Conservation (phyloP, 768 basidiomycete species). For the Piloderma croceum region DNA sequence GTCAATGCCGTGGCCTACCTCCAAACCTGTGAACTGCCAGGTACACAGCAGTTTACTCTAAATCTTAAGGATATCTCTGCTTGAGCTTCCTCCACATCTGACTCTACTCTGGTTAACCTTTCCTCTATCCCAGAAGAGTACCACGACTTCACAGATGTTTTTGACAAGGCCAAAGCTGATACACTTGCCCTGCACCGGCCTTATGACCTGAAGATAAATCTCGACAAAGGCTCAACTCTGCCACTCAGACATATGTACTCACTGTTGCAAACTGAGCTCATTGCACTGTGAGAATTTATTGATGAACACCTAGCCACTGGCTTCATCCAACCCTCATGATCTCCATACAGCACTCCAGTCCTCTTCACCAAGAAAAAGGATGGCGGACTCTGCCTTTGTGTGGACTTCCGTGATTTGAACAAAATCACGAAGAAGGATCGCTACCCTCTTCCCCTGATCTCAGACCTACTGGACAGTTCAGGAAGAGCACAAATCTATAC, state of each 20-base stretch:
- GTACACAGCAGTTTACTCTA: too few species aligned
- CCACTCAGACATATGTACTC: slow-evolving; percentile 31
- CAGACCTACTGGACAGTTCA: slow-evolving; percentile 26
- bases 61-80: too few species aligned
- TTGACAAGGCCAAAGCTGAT: slow-evolving; percentile 21
- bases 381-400: slow-evolving; percentile 24
- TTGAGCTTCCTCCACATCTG: too few species aligned
- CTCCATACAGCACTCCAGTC: slow-evolving; percentile 17
- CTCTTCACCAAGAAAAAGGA: slow-evolving; percentile 27
- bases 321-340: slow-evolving; percentile 29
- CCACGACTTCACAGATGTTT: too few species aligned
- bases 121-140: too few species aligned
- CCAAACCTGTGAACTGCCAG: too few species aligned
- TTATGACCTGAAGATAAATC: slow-evolving; percentile 30
- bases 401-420: slow-evolving; percentile 30
- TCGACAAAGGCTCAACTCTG: slow-evolving; percentile 27
- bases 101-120: too few species aligned
- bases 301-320: slow-evolving; percentile 28
- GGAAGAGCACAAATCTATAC: slow-evolving; percentile 23
- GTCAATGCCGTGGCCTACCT: too few species aligned
- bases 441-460: slow-evolving; percentile 32
- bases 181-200: slow-evolving; percentile 28
- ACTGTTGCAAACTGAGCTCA: slow-evolving; percentile 19
- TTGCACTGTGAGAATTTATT: slow-evolving; percentile 22
- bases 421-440: slow-evolving; percentile 26